Base-by-base conservation (phyloP, 352 stramenopile species). In the Hyaloperonospora brassicae region DNA sequence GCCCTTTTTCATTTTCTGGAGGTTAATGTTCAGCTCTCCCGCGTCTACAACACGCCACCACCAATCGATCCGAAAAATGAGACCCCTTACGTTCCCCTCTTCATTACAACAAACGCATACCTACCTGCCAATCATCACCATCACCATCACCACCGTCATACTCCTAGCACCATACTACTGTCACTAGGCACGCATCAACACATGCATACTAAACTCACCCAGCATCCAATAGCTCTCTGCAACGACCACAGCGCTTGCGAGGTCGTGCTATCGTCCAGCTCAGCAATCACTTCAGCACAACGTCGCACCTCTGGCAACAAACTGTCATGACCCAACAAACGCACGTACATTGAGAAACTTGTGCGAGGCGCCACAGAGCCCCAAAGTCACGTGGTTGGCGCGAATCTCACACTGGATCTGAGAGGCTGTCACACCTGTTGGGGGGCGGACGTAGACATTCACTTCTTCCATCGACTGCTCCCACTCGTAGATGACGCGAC, bases 191-290 rank as follows among this genome's bases (percentile, higher is more conserved):
- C 27, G 27, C 8, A 34, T 34, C 4, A 8, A 34, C 27, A 34
- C 4, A 34, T 8, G 8, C 27, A 34, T 9, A 4, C 21, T 48
- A 8, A 48, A 30, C 55, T 47, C 59, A 90, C 89, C 91, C 25
- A 98, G 76, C 80, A 91, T 98, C 95, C 95, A 98, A 64, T 97
- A 97, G 55, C 89, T 98, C 65, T 98, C 93, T 10, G 77, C 80
- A 13, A 96, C 89, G 3, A 98, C 84, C 0, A 98, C 83, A n/a
- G 85, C 81, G 36, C 88, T 95, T 44, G 74, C 84, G 7, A 97
- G 88, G 12, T 95, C 75, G 62, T 98, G 93, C 86, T 96, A 62
- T 10, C 17, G 17, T 17, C 47, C 9, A 27, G 10, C 47, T 25
- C 24, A 56, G 2, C 39, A 50, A 14, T 5, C 21, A 44, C 21